Conservation (phyloP, 805 yeast species). For the Lipomyces anomalus region DNA sequence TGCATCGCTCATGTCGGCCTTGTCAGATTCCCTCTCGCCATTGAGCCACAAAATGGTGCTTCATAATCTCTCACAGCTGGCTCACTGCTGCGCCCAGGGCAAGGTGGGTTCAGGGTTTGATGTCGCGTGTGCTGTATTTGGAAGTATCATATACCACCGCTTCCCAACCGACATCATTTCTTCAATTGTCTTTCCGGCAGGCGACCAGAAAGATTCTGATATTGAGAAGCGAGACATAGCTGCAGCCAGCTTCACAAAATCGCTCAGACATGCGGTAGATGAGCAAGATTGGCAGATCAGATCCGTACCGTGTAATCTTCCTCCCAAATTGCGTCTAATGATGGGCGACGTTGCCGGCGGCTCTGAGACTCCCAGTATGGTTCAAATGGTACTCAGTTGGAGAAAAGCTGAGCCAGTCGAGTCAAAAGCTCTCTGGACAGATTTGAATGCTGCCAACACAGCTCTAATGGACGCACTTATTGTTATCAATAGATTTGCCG, state of each 20-base stretch:
- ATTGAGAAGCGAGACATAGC: no score
- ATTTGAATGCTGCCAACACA: conserved; percentile 55
- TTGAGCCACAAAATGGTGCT: conserved; percentile 34
- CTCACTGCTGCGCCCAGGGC: conserved; percentile 91
- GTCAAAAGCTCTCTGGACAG: conserved; percentile 48
- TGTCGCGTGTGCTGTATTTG: conserved; percentile 91
- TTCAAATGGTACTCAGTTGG: conserved; percentile 72
- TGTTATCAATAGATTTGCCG: conserved; percentile 36
- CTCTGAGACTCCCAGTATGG: conserved; percentile 89
- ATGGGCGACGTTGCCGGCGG: conserved; percentile 96
- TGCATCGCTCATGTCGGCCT: conserved; percentile 56
- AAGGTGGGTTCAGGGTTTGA: conserved; percentile 97
- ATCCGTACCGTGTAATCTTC: conserved; percentile 55
- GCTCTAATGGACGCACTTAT: conserved; percentile 47
- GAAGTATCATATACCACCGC: conserved; percentile 76
- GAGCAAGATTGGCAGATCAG: conserved; percentile 51
- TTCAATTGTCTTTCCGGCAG: conserved; percentile 25
- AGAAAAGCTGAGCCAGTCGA: conserved; percentile 44
- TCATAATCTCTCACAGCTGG: conserved; percentile 80
- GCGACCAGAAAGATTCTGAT: conserved; percentile 29
- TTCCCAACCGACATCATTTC: conserved; percentile 51
- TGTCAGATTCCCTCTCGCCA: conserved; percentile 30
- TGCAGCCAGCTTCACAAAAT: conserved; percentile 8
- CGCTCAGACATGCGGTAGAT: conserved; percentile 27
- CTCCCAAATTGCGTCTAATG: conserved; percentile 59